Base-by-base conservation (phyloP, 2,329 filamentous ascomycete species). In the Hymenoscyphus scutula region DNA sequence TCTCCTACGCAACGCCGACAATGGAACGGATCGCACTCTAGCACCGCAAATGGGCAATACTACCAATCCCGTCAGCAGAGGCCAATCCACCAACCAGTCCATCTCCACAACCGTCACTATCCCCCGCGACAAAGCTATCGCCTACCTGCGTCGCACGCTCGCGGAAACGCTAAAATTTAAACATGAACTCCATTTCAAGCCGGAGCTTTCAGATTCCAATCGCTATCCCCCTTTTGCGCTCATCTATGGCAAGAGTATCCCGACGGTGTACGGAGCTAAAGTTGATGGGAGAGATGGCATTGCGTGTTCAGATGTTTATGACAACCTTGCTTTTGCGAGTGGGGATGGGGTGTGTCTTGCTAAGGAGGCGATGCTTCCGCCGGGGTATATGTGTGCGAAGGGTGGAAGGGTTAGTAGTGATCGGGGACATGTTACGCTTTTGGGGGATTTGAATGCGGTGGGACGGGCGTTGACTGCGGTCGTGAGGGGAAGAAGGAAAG, bases 281-380 rank as follows among this genome's bases (percentile, higher is more conserved):
- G 91, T 98, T 0, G 78, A 83, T 15, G 85, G 86, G 1, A 81
- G 83, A 3, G 92, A 94, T 60, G 87, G 83, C 0, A 97, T 97
- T 68, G 84, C 86, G 57, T 85, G 86, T 64, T 79, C 85, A 0
- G 91, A 96, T 74, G 88, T 86, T 0, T 97, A 96, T 74, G 92
- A 96, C 67, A 89, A 96, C 69, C 81, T 98, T 2, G 84, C 91
- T 0, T 97, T 97, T 77, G 89, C 90, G 0, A 89, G 88, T 25
- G 92, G 93, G 1, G 93, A 98, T 73, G 94, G 93, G 0, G 93
- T 98, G 0, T 92, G 94, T 60, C 82, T 97, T 6, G 91, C 93
- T 0, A 86, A 86, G 58, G 91, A 94, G 65, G 90, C 92, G 0
- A 94, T 96, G 90, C 76, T 96, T 53, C 93, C 93, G 0, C 78